phyloP scores from a whole-genome alignment of 345 rosid species.

The Isatis tinctoria region DNA sequence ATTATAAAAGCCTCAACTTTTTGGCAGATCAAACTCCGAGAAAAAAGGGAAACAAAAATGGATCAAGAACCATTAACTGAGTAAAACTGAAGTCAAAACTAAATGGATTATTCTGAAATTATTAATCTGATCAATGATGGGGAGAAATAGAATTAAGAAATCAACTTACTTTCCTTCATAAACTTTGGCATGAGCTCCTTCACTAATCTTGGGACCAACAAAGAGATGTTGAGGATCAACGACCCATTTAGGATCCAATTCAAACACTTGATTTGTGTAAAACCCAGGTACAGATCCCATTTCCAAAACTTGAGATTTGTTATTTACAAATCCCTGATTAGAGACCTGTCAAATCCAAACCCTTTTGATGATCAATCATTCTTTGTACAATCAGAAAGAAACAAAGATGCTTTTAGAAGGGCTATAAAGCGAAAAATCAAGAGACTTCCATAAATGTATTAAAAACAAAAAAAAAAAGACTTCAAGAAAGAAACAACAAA shows the following conservation, averaged over 20 bases:
- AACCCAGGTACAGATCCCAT: conserved; percentile 82
- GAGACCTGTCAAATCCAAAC: conserved; percentile 12
- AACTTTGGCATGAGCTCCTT: conserved; percentile 96
- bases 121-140: not conserved
- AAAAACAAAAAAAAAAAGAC: not conserved
- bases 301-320: not conserved
- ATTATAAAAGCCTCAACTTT: no score
- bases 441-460: conserved; percentile 20
- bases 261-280: conserved; percentile 48
- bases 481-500: conserved; percentile 3
- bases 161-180: conserved; percentile 96
- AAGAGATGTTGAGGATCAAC: conserved; percentile 83
- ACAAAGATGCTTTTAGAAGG: not conserved
- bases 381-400: not conserved
- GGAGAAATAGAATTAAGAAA: not conserved
- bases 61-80: not conserved
- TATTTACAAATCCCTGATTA: not conserved
- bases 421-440: conserved; percentile 27
- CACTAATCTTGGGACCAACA: conserved; percentile 99
- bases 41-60: not conserved
- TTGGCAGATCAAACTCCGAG: not conserved
- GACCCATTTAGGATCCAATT: conserved; percentile 74
- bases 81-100: not conserved
- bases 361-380: conserved; percentile 28
- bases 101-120: not conserved